Percentiles rank a stretch among this genome's conserved stretches.
Conservation (phyloP, 2,329 filamentous ascomycete species). For the Scedosporium boydii region DNA sequence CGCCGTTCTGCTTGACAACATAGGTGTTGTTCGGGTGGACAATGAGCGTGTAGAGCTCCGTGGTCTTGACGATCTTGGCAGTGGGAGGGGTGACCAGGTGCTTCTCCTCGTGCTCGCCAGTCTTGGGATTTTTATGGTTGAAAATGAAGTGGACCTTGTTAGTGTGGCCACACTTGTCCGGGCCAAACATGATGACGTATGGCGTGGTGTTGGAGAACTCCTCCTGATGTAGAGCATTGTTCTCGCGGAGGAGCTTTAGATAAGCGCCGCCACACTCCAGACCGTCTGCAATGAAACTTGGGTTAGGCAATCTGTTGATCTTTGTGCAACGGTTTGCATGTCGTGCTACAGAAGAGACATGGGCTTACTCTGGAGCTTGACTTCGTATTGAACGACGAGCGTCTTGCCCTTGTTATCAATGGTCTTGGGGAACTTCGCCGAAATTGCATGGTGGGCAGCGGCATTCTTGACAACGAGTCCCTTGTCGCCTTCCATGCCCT, state of each 20-base stretch:
- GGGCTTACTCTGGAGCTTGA: slow-evolving; percentile 88
- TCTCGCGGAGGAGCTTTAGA: slow-evolving; percentile 97
- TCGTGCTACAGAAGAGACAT: slow-evolving; percentile 24
- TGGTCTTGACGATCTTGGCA: slow-evolving; percentile 83
- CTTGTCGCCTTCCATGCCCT: slow-evolving; percentile 91
- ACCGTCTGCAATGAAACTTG: slow-evolving; percentile 50
- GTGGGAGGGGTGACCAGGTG: slow-evolving; percentile 77
- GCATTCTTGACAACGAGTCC: slow-evolving; percentile 97
- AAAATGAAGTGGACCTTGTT: slow-evolving; percentile 99
- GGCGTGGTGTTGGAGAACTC: slow-evolving; percentile 97
- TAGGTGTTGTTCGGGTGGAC: slow-evolving; percentile 96
- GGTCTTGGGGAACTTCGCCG: slow-evolving; percentile 93
- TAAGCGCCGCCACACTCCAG: slow-evolving; percentile 98
- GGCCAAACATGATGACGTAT: slow-evolving; percentile 99
- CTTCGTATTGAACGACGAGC: slow-evolving; percentile 96
- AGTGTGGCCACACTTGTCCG: slow-evolving; percentile 97
- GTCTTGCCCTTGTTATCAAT: slow-evolving; percentile 97
- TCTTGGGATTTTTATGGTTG: slow-evolving; percentile 99
- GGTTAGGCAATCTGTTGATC: slow-evolving; percentile 1
- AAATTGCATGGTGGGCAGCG: slow-evolving; percentile 97
- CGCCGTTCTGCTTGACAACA: slow-evolving; percentile 83
- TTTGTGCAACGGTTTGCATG: not conserved
- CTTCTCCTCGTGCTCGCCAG: slow-evolving; percentile 99
- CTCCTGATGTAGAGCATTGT: slow-evolving; percentile 90
- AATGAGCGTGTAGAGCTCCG: slow-evolving; percentile 91